Evolutionary conservation across 106 monocot species (phyloP).

Genomic region (Dendrobium catenatum): DNA sequence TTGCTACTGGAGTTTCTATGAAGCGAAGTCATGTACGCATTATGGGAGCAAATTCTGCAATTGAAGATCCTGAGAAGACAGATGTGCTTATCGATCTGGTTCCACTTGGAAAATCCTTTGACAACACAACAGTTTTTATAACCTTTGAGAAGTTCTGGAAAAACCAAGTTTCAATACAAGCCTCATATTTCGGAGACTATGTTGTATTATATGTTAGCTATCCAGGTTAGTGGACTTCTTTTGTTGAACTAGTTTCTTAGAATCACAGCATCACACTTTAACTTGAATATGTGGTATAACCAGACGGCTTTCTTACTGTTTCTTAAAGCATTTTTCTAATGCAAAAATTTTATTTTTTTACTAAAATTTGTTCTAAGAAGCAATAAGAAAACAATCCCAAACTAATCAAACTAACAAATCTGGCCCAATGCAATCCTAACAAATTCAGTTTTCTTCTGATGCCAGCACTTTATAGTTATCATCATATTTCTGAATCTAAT

Average conservation of each 20-base stretch:
- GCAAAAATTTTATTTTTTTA: too few species aligned
- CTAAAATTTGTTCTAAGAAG: too few species aligned
- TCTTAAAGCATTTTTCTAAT: too few species aligned
- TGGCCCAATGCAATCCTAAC: not conserved
- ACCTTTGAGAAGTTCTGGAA: constrained; percentile 71
- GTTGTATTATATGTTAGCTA: constrained; percentile 73
- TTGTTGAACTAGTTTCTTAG: not conserved
- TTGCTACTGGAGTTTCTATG: constrained; percentile 63
- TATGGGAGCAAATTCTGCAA: constrained; percentile 93
- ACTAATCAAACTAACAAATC: too few species aligned
- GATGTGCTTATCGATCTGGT: constrained; percentile 77
- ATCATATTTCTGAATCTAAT: not conserved
- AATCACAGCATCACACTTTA: not conserved
- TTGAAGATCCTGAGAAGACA: constrained; percentile 68
- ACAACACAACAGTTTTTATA: constrained; percentile 28
- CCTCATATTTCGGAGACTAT: constrained; percentile 53
- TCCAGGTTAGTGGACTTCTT: constrained; percentile 45
- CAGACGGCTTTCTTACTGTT: not conserved
- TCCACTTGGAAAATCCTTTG: constrained; percentile 61
- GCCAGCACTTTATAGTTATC: not conserved
- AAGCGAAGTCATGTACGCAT: constrained; percentile 81
- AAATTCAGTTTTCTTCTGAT: not conserved
- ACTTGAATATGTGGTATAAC: not conserved
- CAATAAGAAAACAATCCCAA: too few species aligned
- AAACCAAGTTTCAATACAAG: constrained; percentile 61